These are phyloP conservation scores for Sisymbrium altissimum DNA, from an alignment of 345 rosid species.

Conservation along the genomic window DNA sequence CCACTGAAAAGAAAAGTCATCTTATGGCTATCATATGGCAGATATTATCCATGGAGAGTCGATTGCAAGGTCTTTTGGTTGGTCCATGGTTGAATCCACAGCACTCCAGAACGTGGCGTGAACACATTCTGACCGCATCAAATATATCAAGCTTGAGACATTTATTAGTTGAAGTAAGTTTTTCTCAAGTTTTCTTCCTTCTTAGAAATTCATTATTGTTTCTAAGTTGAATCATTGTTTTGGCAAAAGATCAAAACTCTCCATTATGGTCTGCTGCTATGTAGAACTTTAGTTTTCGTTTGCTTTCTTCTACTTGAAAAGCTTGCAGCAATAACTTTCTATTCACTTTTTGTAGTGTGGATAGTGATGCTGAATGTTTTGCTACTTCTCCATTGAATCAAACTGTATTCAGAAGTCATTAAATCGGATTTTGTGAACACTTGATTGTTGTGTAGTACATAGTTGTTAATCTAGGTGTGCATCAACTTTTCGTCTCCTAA, in stretches of 20 bases:
- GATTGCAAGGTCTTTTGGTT: slow-evolving; percentile 71
- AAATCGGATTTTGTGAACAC: slow-evolving; percentile 5
- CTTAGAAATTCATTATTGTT: slow-evolving; percentile 4
- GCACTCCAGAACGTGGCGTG: slow-evolving; percentile 60
- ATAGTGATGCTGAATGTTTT: slow-evolving; percentile 2
- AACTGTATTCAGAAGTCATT: neutral
- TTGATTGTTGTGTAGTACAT: slow-evolving; percentile 1
- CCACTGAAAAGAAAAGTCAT: slow-evolving; percentile 46
- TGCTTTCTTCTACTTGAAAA: slow-evolving; percentile 1
- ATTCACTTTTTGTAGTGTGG: neutral
- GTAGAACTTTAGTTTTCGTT: slow-evolving; percentile 17
- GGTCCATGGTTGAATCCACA: slow-evolving; percentile 93
- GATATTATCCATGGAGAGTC: slow-evolving; percentile 64
- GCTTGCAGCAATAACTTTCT: slow-evolving; percentile 6
- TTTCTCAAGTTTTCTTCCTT: slow-evolving; percentile 12
- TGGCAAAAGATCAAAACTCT: neutral
- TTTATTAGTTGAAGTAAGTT: slow-evolving; percentile 59
- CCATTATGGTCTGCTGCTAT: neutral
- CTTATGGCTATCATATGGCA: slow-evolving; percentile 49
- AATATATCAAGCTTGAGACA: slow-evolving; percentile 52
- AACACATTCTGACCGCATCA: slow-evolving; percentile 52
- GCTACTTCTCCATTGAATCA: neutral
- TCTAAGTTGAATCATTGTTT: neutral
- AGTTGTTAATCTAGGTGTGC: slow-evolving; percentile 5
- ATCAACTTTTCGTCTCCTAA: slow-evolving; percentile 7